A percentile compares a stretch with the other conserved stretches of the same genome.
These are phyloP conservation scores for Moesziomyces globuligerus DNA, from an alignment of 1,284 basidiomycete genomes.

Conservation along the genomic window DNA sequence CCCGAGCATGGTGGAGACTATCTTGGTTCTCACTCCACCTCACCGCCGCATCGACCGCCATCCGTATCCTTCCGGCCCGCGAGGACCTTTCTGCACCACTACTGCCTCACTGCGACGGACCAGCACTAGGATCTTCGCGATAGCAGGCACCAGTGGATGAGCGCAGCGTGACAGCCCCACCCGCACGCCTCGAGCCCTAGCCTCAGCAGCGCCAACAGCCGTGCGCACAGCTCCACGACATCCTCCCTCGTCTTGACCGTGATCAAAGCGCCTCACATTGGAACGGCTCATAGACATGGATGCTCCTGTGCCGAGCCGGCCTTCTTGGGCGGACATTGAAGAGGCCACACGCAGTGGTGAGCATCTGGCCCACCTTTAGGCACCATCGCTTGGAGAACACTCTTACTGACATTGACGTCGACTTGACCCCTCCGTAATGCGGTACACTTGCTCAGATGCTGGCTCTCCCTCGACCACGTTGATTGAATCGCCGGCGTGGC, in stretches of 20 bases:
- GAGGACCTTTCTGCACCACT: no score
- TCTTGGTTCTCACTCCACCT: no score
- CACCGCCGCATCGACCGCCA: no score
- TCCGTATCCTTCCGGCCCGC: no score
- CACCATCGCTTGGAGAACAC: not conserved
- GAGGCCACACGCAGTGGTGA: constrained; percentile 45
- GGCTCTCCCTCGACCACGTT: constrained; percentile 25
- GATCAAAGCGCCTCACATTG: no score
- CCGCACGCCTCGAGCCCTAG: no score
- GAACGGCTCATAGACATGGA: constrained; percentile 4
- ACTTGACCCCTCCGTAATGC: not conserved
- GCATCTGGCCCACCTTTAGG: constrained; percentile 2
- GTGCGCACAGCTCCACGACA: not conserved
- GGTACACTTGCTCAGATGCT: constrained; percentile 13
- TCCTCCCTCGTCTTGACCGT: not conserved
- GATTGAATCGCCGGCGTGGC: constrained; percentile 48
- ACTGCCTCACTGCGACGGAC: no score
- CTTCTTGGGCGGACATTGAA: constrained; percentile 48
- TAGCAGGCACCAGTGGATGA: no score
- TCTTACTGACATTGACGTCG: constrained; percentile 4
- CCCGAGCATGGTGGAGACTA: no score
- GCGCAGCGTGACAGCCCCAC: no score
- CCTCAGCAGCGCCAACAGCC: constrained; percentile 1
- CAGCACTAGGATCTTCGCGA: no score
- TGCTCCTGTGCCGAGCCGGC: constrained; percentile 5